A percentile compares a stretch with the other conserved stretches of the same genome.
These are phyloP conservation scores for Fusarium anthophilum DNA, from an alignment of 2,329 filamentous ascomycete genomes.

Conservation along the genomic window DNA sequence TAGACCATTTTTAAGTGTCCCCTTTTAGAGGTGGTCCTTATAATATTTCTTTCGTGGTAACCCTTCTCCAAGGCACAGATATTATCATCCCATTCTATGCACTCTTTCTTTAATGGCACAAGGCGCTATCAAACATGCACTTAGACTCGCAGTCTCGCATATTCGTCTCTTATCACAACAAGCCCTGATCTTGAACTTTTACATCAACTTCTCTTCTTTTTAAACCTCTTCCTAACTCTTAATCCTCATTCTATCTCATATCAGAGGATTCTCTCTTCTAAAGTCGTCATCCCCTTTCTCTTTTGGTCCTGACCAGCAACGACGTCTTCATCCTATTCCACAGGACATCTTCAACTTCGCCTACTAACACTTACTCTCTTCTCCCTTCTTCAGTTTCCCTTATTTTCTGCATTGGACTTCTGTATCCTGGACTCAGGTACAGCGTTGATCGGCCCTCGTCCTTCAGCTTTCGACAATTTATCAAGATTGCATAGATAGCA, in stretches of 20 bases:
- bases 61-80: not conserved
- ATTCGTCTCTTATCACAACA: not conserved
- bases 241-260: too few relatives aligned
- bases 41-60: not conserved
- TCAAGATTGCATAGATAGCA: not conserved
- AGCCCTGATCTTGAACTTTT: not conserved
- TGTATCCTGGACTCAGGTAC: too few relatives aligned
- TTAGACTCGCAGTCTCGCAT: not conserved
- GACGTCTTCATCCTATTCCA: not conserved
- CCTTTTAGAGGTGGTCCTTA: not conserved
- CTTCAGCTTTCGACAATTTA: not conserved
- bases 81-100: not conserved
- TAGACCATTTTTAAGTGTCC: not conserved
- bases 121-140: not conserved
- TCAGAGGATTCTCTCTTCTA: not conserved
- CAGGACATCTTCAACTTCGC: not conserved
- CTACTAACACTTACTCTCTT: not conserved
- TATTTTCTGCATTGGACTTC: not conserved
- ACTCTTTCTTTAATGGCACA: constrained; percentile 4
- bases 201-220: not conserved
- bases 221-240: not conserved
- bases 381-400: not conserved
- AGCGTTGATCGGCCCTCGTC: not conserved
- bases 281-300: not conserved
- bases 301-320: not conserved